These are phyloP conservation scores for Cladochytrium replicatum DNA, from an alignment of 192 early-diverging fungal species.

Conservation along the genomic window DNA sequence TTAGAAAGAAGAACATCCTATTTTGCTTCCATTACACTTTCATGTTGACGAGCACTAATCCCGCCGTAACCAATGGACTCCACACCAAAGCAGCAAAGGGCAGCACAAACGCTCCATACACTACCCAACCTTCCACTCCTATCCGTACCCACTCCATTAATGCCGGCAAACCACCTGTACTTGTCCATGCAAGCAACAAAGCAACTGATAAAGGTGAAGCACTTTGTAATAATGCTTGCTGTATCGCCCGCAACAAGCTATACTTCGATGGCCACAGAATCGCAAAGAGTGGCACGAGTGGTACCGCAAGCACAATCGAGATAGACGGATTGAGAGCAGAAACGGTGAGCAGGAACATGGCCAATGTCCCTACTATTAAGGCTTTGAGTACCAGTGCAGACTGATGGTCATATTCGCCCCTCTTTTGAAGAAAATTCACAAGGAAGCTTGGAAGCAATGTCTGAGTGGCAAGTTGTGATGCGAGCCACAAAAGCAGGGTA, in stretches of 20 bases:
- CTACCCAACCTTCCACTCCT: slow-evolving; percentile 12
- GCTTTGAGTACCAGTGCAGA: slow-evolving; percentile 26
- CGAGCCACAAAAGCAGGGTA: slow-evolving; percentile 8
- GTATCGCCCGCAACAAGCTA: slow-evolving; percentile 3
- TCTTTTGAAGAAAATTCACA: slow-evolving; percentile 6
- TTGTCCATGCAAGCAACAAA: slow-evolving; percentile 1
- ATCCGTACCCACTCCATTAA: slow-evolving; percentile 1
- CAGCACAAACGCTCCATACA: slow-evolving; percentile 32
- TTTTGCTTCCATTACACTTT: too few relatives aligned
- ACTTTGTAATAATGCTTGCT: slow-evolving; percentile 9
- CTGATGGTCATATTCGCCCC: slow-evolving; percentile 19
- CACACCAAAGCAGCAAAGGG: slow-evolving; percentile 21
- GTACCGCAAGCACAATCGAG: slow-evolving; percentile 24
- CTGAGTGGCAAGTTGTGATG: too few relatives aligned
- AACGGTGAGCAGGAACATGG: slow-evolving; percentile 19
- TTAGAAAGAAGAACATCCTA: too few relatives aligned
- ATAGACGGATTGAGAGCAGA: slow-evolving; percentile 32
- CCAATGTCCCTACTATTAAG: slow-evolving; percentile 18
- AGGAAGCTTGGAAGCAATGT: too few relatives aligned
- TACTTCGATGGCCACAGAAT: slow-evolving; percentile 11
- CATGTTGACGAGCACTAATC: slow-evolving; percentile 31
- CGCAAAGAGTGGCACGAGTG: slow-evolving; percentile 21
- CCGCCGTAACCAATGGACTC: slow-evolving; percentile 32
- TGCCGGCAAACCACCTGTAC: slow-evolving; percentile 3
- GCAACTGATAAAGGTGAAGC: slow-evolving; percentile 24